Evolutionary conservation across 352 stramenopile species (phyloP).

Genomic region (Plasmopara halstedii): DNA sequence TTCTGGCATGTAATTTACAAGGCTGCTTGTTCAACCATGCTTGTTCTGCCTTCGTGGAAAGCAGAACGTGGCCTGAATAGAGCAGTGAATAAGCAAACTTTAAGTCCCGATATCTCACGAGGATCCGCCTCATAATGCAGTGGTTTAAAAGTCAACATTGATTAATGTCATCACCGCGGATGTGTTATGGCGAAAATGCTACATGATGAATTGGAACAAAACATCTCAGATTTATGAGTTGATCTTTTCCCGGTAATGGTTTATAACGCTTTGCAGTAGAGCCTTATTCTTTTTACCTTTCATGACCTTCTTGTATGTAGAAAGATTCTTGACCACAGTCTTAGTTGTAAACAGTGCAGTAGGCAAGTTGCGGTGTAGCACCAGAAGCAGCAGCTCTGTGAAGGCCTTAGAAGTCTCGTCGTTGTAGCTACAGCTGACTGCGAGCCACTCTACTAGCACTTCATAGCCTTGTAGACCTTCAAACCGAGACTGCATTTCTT

Average conservation of each 20-base stretch:
- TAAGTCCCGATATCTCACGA: too few relatives aligned
- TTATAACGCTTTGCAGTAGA: slow-evolving; percentile 30
- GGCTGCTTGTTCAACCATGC: too few relatives aligned
- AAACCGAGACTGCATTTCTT: slow-evolving; percentile 35
- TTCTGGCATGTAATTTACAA: too few relatives aligned
- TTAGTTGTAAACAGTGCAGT: slow-evolving; percentile 39
- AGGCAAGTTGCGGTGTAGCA: slow-evolving; percentile 47
- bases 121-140: too few relatives aligned
- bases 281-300: slow-evolving; percentile 41
- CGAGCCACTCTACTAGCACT: slow-evolving; percentile 51
- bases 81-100: too few relatives aligned
- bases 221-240: slow-evolving; percentile 2
- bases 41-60: too few relatives aligned
- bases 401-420: slow-evolving; percentile 46
- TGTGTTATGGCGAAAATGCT: too few relatives aligned
- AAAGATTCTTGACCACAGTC: slow-evolving; percentile 23
- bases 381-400: slow-evolving; percentile 40
- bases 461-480: slow-evolving; percentile 53
- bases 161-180: too few relatives aligned
- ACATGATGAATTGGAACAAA: neutral
- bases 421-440: slow-evolving; percentile 29
- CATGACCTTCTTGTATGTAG: slow-evolving; percentile 20
- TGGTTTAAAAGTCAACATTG: too few relatives aligned
- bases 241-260: slow-evolving; percentile 29
- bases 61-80: too few relatives aligned